Conservation (phyloP, 805 yeast genomes). For the Hanseniaspora meyeri region DNA sequence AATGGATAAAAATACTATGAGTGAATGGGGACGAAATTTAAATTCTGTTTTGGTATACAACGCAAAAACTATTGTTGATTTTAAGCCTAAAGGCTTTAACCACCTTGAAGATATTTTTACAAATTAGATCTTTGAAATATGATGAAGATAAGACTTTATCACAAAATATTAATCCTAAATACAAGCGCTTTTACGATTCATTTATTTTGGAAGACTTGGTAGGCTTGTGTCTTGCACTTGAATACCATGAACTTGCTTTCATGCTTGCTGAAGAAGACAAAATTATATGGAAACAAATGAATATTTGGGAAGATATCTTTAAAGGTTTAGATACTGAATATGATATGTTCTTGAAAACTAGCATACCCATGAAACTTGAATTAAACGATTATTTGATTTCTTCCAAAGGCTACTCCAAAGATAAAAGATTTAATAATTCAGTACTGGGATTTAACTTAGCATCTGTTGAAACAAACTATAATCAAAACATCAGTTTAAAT, state of each 20-base stretch:
- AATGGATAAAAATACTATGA: background rate
- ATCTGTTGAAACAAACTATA: background rate
- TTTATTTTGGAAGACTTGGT: background rate
- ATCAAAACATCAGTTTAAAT: background rate
- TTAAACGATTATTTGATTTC: background rate
- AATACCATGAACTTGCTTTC: background rate
- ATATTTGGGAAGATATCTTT: background rate
- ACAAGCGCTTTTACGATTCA: background rate
- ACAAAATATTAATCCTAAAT: background rate
- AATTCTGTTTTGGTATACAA: background rate
- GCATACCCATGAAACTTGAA: background rate
- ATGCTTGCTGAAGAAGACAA: constrained; percentile 8
- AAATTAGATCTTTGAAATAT: background rate
- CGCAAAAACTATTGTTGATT: background rate
- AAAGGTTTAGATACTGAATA: background rate
- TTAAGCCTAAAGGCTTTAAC: background rate
- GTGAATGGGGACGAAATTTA: background rate
- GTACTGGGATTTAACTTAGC: background rate
- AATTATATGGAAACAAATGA: background rate
- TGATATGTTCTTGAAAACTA: background rate
- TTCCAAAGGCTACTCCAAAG: background rate
- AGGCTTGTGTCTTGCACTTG: background rate
- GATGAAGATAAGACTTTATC: background rate
- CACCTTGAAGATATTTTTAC: background rate
- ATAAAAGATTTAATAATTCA: background rate